Percentiles rank a stretch among this genome's conserved stretches.
phyloP scores from a whole-genome alignment of 805 yeast genomes.

The Saccharomycopsis microspora region DNA sequence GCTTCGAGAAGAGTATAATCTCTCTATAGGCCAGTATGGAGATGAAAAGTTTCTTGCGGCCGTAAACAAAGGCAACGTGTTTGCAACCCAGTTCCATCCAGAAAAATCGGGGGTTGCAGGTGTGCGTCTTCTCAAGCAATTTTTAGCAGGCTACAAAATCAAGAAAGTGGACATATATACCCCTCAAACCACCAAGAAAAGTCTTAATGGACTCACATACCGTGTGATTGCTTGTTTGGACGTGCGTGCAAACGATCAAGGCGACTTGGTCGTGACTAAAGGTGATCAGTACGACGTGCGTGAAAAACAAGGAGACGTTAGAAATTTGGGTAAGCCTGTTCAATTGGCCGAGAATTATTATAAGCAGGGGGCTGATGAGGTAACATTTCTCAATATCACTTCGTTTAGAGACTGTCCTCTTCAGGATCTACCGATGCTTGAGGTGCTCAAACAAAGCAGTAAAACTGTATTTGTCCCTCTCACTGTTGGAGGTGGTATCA shows the following conservation, averaged over 20 bases:
- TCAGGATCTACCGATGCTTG: conserved; percentile 90
- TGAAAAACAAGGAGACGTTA: conserved; percentile 52
- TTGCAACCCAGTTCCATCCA: conserved; percentile 99
- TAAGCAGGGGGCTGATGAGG: conserved; percentile 93
- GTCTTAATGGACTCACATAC: conserved; percentile 56
- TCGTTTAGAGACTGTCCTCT: conserved; percentile 92
- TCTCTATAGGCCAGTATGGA: conserved; percentile 66
- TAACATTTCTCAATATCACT: conserved; percentile 89
- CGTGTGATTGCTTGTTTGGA: conserved; percentile 94
- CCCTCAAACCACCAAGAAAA: conserved; percentile 23
- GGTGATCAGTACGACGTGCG: conserved; percentile 98
- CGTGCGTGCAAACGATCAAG: conserved; percentile 89
- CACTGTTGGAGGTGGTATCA: conserved; percentile 97
- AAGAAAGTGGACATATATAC: conserved; percentile 17
- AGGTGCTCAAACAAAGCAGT: conserved; percentile 73
- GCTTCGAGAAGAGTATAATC: conserved; percentile 25
- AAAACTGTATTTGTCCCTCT: conserved; percentile 91
- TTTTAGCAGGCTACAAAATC: conserved; percentile 33
- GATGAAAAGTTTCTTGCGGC: conserved; percentile 70
- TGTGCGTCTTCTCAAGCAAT: conserved; percentile 58
- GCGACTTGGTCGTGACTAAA: conserved; percentile 94
- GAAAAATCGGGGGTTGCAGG: conserved; percentile 95
- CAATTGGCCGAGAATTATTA: conserved; percentile 86
- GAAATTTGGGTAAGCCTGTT: conserved; percentile 95
- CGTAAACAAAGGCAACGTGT: conserved; percentile 58